Conservation (phyloP, 768 basidiomycete species). For the Hypsizygus marmoreus region DNA sequence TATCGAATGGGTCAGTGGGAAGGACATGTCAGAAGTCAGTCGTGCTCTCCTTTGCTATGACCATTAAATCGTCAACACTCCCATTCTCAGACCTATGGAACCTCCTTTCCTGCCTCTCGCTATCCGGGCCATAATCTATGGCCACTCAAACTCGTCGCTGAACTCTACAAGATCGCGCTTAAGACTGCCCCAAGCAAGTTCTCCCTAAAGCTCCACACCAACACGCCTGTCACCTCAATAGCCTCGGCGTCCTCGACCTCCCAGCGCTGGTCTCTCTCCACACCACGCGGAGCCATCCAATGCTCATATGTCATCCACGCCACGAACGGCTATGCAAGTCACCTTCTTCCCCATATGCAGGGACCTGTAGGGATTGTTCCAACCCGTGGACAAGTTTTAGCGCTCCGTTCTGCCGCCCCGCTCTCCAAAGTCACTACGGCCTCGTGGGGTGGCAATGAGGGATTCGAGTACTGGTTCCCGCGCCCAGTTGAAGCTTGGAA, state of each 20-base stretch:
- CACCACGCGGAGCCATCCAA: conserved; percentile 63
- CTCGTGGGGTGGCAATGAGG: conserved; percentile 53
- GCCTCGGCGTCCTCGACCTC: conserved; percentile 9
- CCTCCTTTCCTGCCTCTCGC: conserved; percentile 52
- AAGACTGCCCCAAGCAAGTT: conserved; percentile 28
- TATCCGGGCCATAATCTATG: conserved; percentile 67
- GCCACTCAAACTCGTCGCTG: conserved; percentile 80
- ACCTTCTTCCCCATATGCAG: conserved; percentile 71
- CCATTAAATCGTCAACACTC: neutral
- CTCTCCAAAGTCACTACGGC: conserved; percentile 40
- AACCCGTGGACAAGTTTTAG: conserved; percentile 68
- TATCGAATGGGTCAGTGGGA: conserved; percentile 48
- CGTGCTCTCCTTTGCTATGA: neutral
- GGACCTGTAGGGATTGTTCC: conserved; percentile 63
- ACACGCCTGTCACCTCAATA: conserved; percentile 65
- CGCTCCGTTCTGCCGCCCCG: conserved; percentile 39
- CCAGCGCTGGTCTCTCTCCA: conserved; percentile 56
- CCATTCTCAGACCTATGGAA: conserved; percentile 42
- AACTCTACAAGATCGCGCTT: conserved; percentile 51
- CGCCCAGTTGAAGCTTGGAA: conserved; percentile 41
- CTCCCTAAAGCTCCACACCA: conserved; percentile 64
- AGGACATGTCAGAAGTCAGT: conserved; percentile 50
- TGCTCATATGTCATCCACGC: conserved; percentile 78
- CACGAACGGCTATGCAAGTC: conserved; percentile 81
- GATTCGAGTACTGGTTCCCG: conserved; percentile 84